phyloP scores from a whole-genome alignment of 768 basidiomycete species.

The Termitomyces sp. region DNA sequence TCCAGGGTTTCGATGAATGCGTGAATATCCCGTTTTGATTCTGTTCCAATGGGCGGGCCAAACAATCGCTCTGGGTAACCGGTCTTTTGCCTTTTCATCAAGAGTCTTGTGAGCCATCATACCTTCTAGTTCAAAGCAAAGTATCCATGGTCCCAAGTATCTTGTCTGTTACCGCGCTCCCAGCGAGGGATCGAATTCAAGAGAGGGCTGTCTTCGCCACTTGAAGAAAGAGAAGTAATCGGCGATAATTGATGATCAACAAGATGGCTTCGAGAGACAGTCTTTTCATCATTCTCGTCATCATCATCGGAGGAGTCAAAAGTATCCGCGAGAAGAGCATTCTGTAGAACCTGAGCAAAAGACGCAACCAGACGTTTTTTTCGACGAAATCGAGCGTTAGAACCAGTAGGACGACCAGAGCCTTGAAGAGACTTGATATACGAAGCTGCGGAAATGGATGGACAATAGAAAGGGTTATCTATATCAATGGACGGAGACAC shows the following conservation, averaged over 20 bases:
- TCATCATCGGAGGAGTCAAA: conserved; percentile 17
- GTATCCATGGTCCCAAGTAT: conserved; percentile 13
- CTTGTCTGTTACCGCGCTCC: conserved; percentile 14
- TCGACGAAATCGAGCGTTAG: conserved; percentile 7
- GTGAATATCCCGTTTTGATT: conserved; percentile 33
- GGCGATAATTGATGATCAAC: neutral
- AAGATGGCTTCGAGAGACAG: neutral
- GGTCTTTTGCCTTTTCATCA: conserved; percentile 2
- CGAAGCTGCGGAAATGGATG: conserved; percentile 37
- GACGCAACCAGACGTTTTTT: conserved; percentile 21
- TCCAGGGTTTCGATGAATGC: conserved; percentile 25
- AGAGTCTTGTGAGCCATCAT: neutral
- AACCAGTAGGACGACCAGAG: conserved; percentile 16
- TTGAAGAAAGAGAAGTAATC: conserved; percentile 8
- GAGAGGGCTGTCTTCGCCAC: conserved; percentile 10
- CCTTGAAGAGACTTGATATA: conserved; percentile 44
- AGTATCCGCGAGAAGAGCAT: conserved; percentile 17
- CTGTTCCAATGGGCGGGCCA: conserved; percentile 17
- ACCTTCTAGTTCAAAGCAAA: conserved; percentile 35
- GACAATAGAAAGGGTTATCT: conserved; percentile 59
- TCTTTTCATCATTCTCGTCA: conserved; percentile 7
- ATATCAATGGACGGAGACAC: conserved; percentile 37
- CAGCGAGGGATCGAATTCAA: conserved; percentile 15
- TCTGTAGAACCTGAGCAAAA: conserved; percentile 29
- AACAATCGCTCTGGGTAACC: conserved; percentile 32